Evolutionary conservation across 1,139 yeast genomes (phyloP).

Genomic region (Taiozyma onychis): DNA sequence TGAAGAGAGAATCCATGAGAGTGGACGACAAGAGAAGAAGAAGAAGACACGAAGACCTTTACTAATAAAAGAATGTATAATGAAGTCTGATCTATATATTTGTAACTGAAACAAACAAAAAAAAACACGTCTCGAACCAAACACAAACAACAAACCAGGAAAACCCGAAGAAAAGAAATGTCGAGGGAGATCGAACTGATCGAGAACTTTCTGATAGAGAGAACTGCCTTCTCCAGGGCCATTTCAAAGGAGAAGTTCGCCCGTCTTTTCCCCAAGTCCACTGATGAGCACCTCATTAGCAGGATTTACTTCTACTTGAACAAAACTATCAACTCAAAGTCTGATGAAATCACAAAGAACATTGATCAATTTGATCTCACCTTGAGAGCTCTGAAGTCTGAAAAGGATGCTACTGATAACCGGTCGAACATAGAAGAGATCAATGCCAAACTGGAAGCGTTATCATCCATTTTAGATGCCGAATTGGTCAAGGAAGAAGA

Average conservation of each 20-base stretch:
- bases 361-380: neutral
- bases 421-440: neutral
- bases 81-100: neutral
- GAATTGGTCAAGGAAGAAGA: constrained; percentile 1
- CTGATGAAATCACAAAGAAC: constrained; percentile 2
- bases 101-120: neutral
- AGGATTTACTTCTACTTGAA: constrained; percentile 5
- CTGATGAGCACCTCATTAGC: constrained; percentile 3
- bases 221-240: constrained; percentile 7
- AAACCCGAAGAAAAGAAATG: constrained; percentile 3
- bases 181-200: constrained; percentile 16
- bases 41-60: constrained; percentile 47
- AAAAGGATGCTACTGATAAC: neutral
- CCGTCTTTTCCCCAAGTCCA: constrained; percentile 12
- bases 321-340: neutral
- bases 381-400: neutral
- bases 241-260: constrained; percentile 8
- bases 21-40: constrained; percentile 51
- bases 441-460: constrained; percentile 2
- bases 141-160: neutral
- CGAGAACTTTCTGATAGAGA: constrained; percentile 12
- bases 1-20: constrained; percentile 84
- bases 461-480: constrained; percentile 2
- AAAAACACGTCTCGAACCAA: neutral
- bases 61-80: neutral